phyloP scores from a whole-genome alignment of 768 basidiomycete genomes.

The Agaricus subrufescens region DNA sequence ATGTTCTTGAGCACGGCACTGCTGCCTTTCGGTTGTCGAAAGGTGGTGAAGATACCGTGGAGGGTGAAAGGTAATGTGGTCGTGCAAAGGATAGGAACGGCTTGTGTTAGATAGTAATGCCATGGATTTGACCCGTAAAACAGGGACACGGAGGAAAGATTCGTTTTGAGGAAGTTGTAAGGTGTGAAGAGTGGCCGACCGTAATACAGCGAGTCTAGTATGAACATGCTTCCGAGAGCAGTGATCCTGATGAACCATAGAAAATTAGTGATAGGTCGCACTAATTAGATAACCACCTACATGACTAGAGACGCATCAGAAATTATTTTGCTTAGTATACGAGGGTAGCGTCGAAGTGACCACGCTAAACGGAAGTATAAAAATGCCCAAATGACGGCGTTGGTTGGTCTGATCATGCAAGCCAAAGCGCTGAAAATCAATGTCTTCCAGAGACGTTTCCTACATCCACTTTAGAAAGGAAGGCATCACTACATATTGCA shows the following conservation, averaged over 20 bases:
- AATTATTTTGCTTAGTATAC: conserved; percentile 27
- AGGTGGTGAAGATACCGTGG: conserved; percentile 47
- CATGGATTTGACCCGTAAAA: conserved; percentile 86
- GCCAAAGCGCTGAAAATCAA: conserved; percentile 68
- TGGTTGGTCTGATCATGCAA: conserved; percentile 85
- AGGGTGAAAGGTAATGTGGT: conserved; percentile 69
- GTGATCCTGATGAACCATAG: conserved; percentile 16
- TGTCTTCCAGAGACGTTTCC: conserved; percentile 28
- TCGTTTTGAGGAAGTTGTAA: conserved; percentile 77
- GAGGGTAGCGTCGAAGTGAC: conserved; percentile 36
- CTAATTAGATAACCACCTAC: conserved; percentile 30
- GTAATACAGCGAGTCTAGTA: conserved; percentile 71
- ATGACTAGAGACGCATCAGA: conserved; percentile 35
- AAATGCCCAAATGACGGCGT: conserved; percentile 79
- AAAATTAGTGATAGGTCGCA: neutral
- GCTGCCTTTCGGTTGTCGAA: conserved; percentile 14
- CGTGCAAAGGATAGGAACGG: conserved; percentile 74
- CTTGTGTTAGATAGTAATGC: conserved; percentile 90
- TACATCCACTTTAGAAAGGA: conserved; percentile 15
- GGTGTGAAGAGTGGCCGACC: conserved; percentile 64
- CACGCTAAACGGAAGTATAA: conserved; percentile 57
- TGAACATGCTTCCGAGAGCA: conserved; percentile 27
- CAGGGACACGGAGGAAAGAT: conserved; percentile 80
- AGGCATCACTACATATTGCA: neutral
- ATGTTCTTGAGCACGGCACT: conserved; percentile 36